phyloP scores from a whole-genome alignment of 495 filamentous ascomycete species.

The Aspergillus carlsbadensis region DNA sequence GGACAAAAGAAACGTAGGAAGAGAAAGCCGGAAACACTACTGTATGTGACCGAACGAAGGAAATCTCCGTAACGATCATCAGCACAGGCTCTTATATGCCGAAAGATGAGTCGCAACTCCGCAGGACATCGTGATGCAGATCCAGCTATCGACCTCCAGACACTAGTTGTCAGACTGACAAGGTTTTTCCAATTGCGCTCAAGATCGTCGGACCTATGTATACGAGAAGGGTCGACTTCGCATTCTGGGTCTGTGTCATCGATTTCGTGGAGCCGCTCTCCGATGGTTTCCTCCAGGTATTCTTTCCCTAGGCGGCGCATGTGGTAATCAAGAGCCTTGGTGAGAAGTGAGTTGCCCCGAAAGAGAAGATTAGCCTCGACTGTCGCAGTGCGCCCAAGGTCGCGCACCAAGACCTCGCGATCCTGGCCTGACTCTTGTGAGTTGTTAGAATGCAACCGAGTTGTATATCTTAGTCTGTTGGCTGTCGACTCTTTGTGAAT shows the following conservation, averaged over 20 bases:
- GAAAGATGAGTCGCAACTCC: slow-evolving; percentile 83
- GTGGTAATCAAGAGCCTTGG: slow-evolving; percentile 89
- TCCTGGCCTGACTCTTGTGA: slow-evolving; percentile 63
- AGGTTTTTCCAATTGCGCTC: slow-evolving; percentile 82
- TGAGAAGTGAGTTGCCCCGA: slow-evolving; percentile 90
- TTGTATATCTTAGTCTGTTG: slow-evolving; percentile 70
- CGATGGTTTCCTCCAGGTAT: slow-evolving; percentile 84
- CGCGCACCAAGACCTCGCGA: slow-evolving; percentile 60
- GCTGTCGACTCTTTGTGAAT: slow-evolving; percentile 71
- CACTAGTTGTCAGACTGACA: slow-evolving; percentile 69
- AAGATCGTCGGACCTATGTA: slow-evolving; percentile 70
- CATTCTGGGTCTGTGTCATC: slow-evolving; percentile 86
- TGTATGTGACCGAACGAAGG: slow-evolving; percentile 87
- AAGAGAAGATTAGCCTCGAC: slow-evolving; percentile 93
- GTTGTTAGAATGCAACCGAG: slow-evolving; percentile 76
- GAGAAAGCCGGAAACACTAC: slow-evolving; percentile 93
- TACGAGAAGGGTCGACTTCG: slow-evolving; percentile 82
- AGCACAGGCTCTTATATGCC: slow-evolving; percentile 89
- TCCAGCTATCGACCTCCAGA: slow-evolving; percentile 80
- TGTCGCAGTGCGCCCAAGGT: slow-evolving; percentile 55
- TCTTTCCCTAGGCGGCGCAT: slow-evolving; percentile 94
- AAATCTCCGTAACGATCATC: slow-evolving; percentile 98
- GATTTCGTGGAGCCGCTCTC: slow-evolving; percentile 82
- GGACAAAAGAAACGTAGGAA: slow-evolving; percentile 97
- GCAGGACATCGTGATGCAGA: slow-evolving; percentile 74